A percentile compares a stretch with the other conserved stretches of the same genome.
Conservation (phyloP, 805 yeast species). For the Jamesozyma rosinii region DNA sequence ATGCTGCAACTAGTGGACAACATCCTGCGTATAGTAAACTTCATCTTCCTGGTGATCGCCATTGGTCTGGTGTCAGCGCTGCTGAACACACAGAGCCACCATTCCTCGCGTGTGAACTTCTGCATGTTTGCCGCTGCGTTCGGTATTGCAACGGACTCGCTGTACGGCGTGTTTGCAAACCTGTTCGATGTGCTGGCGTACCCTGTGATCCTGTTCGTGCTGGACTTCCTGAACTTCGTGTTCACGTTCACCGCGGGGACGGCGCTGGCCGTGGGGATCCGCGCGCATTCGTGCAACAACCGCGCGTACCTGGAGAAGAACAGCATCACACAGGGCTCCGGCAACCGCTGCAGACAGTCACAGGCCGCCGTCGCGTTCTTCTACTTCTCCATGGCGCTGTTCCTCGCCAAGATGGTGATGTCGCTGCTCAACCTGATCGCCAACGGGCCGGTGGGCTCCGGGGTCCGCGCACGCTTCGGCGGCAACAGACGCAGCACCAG, state of each 20-base stretch:
- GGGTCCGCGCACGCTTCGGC: conserved; percentile 12
- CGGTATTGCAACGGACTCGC: conserved; percentile 66
- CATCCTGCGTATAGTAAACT: conserved; percentile 62
- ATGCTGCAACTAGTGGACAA: conserved; percentile 67
- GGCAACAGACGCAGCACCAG: conserved; percentile 28
- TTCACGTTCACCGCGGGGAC: conserved; percentile 92
- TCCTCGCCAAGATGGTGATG: conserved; percentile 52
- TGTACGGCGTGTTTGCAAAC: conserved; percentile 71
- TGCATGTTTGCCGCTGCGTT: conserved; percentile 80
- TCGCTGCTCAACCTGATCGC: conserved; percentile 45
- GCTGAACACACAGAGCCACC: conserved; percentile 50
- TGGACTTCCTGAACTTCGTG: conserved; percentile 81
- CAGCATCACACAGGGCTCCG: conserved; percentile 62
- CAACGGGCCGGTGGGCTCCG: conserved; percentile 17
- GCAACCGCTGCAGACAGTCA: conserved; percentile 86
- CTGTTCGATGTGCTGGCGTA: conserved; percentile 67
- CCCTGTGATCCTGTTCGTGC: conserved; percentile 63
- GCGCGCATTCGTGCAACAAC: conserved; percentile 78
- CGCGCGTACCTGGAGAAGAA: conserved; percentile 51
- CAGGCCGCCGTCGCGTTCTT: conserved; percentile 78
- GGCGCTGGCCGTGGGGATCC: conserved; percentile 82
- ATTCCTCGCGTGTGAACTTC: conserved; percentile 74
- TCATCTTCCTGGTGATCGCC: conserved; percentile 63
- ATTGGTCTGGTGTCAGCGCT: conserved; percentile 84
- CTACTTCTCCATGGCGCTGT: conserved; percentile 72